Evolutionary conservation across 2,329 filamentous ascomycete genomes (phyloP).

Genomic region (Neofusicoccum sp.): DNA sequence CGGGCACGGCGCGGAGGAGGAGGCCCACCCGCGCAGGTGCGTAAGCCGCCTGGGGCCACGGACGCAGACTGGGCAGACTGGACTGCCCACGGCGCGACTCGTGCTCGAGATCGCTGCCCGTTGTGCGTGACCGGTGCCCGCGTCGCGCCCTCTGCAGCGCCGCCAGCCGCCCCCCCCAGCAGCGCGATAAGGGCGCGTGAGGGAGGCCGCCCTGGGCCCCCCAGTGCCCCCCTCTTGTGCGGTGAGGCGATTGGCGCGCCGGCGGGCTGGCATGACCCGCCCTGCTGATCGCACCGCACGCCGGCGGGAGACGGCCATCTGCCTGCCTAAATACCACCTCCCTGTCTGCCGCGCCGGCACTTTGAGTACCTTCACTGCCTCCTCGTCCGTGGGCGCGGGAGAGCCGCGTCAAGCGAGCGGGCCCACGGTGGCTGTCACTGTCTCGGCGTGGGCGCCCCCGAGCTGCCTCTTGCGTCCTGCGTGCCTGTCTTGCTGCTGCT

Average conservation of each 20-base stretch:
- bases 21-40: not conserved
- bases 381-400: too few species aligned
- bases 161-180: not conserved
- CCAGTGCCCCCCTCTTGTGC: not conserved
- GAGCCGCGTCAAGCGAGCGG: too few species aligned
- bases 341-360: too few species aligned
- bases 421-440: too few species aligned
- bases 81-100: not conserved
- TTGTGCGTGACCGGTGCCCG: slow-evolving; percentile 9
- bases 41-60: not conserved
- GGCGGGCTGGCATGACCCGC: not conserved
- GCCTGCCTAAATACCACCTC: too few species aligned
- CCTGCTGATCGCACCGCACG: too few species aligned
- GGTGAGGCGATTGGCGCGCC: slow-evolving; percentile 7
- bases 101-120: slow-evolving; percentile 2
- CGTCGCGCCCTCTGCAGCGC: not conserved
- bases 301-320: too few species aligned
- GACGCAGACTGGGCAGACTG: not conserved
- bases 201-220: not conserved
- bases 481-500: not conserved
- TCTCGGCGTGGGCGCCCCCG: too few species aligned
- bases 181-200: not conserved
- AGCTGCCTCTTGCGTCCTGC: too few species aligned
- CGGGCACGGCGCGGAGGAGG: not conserved
- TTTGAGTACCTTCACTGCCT: too few species aligned